These are phyloP conservation scores for Hanseniaspora gamundiae DNA, from an alignment of 1,139 yeast species.

Conservation along the genomic window DNA sequence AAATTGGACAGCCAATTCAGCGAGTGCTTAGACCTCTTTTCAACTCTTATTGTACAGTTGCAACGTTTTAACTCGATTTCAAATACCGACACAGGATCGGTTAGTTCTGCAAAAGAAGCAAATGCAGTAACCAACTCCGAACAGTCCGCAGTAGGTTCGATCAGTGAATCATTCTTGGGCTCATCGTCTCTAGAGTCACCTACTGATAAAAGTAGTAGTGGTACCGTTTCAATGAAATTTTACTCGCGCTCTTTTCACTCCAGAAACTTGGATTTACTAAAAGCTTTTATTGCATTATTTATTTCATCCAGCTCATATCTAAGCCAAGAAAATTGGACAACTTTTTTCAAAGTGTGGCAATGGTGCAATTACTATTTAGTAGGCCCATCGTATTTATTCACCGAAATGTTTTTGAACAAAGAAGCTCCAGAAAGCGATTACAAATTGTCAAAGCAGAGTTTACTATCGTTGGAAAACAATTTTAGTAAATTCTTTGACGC, in stretches of 20 bases:
- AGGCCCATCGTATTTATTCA: conserved; percentile 43
- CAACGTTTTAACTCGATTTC: neutral
- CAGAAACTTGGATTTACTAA: conserved; percentile 54
- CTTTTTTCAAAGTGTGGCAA: conserved; percentile 58
- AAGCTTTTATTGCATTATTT: conserved; percentile 69
- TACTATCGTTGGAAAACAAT: conserved; percentile 41
- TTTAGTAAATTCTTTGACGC: conserved; percentile 51
- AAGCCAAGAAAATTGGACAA: conserved; percentile 49
- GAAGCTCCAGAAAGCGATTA: conserved; percentile 28
- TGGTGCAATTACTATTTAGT: conserved; percentile 55
- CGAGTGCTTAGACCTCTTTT: conserved; percentile 44
- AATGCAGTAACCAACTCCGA: conserved; percentile 16
- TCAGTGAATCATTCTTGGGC: conserved; percentile 54
- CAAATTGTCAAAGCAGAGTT: conserved; percentile 30
- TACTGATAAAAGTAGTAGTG: neutral
- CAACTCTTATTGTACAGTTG: conserved; percentile 39
- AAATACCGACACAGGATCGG: neutral
- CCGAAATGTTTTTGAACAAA: conserved; percentile 21
- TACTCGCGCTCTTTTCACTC: conserved; percentile 26
- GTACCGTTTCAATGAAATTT: conserved; percentile 3
- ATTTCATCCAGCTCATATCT: conserved; percentile 67
- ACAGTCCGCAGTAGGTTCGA: conserved; percentile 23
- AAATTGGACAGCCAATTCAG: conserved; percentile 46
- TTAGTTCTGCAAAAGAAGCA: conserved; percentile 1
- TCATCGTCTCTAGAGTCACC: conserved; percentile 28